Conservation (phyloP, 2,329 filamentous ascomycete genomes). For the Camillea tinctor region DNA sequence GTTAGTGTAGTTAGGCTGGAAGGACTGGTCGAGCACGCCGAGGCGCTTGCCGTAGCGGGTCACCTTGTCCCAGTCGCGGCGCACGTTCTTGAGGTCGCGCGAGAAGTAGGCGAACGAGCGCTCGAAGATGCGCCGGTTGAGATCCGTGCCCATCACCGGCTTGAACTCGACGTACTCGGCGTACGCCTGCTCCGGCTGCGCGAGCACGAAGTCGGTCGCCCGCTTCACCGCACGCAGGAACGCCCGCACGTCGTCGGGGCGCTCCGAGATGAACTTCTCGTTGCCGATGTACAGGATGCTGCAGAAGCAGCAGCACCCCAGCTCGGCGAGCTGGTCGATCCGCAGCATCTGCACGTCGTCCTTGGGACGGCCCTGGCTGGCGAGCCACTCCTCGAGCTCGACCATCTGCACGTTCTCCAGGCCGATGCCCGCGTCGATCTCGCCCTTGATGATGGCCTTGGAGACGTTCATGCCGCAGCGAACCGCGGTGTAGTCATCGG, state of each 20-base stretch:
- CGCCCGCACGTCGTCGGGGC: constrained; percentile 63
- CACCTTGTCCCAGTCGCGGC: constrained; percentile 74
- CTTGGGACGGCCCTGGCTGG: constrained; percentile 58
- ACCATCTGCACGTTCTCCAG: constrained; percentile 84
- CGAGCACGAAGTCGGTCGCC: constrained; percentile 70
- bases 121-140: constrained; percentile 80
- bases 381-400: constrained; percentile 75
- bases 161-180: constrained; percentile 71
- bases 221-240: constrained; percentile 74
- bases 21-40: constrained; percentile 61
- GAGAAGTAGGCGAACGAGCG: constrained; percentile 76
- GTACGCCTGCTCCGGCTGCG: constrained; percentile 62
- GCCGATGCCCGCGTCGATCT: constrained; percentile 72
- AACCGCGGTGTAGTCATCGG: constrained; percentile 71
- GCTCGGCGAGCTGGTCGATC: constrained; percentile 75
- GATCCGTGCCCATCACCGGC: constrained; percentile 63
- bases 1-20: constrained; percentile 74
- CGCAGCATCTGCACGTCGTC: constrained; percentile 76
- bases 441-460: constrained; percentile 70
- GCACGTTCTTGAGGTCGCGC: constrained; percentile 70
- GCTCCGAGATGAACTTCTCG: constrained; percentile 63
- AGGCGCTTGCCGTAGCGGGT: constrained; percentile 74
- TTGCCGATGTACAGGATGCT: constrained; percentile 79
- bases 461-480: constrained; percentile 81
- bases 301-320: constrained; percentile 84